phyloP scores from a whole-genome alignment of 2,329 filamentous ascomycete genomes.

The Albophoma yamanashiensis region DNA sequence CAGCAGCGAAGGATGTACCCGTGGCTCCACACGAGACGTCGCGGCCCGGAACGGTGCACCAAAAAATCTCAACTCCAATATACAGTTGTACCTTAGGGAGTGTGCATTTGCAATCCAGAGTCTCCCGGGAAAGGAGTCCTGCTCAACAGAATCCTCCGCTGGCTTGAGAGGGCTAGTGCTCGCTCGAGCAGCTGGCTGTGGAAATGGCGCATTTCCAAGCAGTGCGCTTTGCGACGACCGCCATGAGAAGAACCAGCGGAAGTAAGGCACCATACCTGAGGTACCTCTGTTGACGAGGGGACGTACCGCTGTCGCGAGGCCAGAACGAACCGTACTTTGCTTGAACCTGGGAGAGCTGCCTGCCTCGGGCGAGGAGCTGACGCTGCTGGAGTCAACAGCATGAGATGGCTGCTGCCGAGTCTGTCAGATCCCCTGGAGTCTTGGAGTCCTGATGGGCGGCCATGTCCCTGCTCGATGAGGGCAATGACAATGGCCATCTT shows the following conservation, averaged over 20 bases:
- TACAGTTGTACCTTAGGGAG: neutral
- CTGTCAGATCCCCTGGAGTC: neutral
- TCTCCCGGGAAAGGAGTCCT: neutral
- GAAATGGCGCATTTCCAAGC: neutral
- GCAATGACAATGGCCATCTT: neutral
- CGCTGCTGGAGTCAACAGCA: neutral
- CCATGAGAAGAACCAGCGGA: neutral
- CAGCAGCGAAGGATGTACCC: neutral
- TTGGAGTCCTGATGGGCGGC: neutral
- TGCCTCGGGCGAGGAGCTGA: too few relatives aligned
- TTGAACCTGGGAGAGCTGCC: neutral
- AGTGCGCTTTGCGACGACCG: neutral
- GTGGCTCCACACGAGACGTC: neutral
- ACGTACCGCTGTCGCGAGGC: neutral
- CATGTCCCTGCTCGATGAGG: neutral
- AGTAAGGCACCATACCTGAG: too few relatives aligned
- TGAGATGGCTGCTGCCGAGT: neutral
- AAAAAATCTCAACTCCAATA: neutral
- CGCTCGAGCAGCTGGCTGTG: neutral
- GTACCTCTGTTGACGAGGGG: too few relatives aligned
- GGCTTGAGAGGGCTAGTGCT: neutral
- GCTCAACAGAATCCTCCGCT: neutral
- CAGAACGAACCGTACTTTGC: neutral
- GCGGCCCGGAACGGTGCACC: neutral
- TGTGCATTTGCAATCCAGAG: neutral